Evolutionary conservation across 2,329 filamentous ascomycete species (phyloP).

Genomic region (Drechslerella coelobrocha): DNA sequence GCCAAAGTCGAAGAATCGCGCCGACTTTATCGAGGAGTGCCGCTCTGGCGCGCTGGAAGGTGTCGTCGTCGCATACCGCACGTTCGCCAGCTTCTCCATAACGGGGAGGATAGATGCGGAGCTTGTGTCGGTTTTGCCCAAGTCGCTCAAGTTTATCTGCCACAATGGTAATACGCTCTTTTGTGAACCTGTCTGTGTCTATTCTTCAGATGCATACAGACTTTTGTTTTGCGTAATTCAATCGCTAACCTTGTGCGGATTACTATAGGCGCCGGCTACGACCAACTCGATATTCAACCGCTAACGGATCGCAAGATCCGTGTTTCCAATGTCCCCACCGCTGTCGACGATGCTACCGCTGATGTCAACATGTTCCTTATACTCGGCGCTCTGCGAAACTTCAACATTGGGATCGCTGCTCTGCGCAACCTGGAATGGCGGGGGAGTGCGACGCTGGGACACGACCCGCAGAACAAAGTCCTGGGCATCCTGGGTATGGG

Average conservation of each 20-base stretch:
- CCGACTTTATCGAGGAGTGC: slow-evolving; percentile 74
- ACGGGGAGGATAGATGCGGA: slow-evolving; percentile 76
- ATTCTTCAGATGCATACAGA: no score
- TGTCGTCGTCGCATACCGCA: slow-evolving; percentile 72
- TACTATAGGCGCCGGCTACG: slow-evolving; percentile 76
- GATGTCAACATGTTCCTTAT: slow-evolving; percentile 82
- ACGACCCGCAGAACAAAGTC: slow-evolving; percentile 78
- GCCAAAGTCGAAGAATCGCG: slow-evolving; percentile 68
- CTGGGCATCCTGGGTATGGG: slow-evolving; percentile 86
- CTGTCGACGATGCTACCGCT: slow-evolving; percentile 82
- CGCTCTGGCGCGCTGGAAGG: slow-evolving; percentile 70
- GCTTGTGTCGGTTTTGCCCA: slow-evolving; percentile 67
- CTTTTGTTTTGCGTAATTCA: neutral
- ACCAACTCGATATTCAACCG: slow-evolving; percentile 76
- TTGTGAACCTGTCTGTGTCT: no score
- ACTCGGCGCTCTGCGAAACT: slow-evolving; percentile 77
- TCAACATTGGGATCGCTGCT: slow-evolving; percentile 70
- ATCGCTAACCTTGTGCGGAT: neutral
- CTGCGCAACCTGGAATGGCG: slow-evolving; percentile 74
- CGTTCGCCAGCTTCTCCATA: slow-evolving; percentile 68
- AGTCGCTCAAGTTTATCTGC: slow-evolving; percentile 66
- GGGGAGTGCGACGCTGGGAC: slow-evolving; percentile 69
- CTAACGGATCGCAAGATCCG: slow-evolving; percentile 71
- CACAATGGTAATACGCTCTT: slow-evolving; percentile 64
- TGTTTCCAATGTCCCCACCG: slow-evolving; percentile 81